Evolutionary conservation across 441 rosid genomes (phyloP).

Genomic region (Macaranga tanarius): DNA sequence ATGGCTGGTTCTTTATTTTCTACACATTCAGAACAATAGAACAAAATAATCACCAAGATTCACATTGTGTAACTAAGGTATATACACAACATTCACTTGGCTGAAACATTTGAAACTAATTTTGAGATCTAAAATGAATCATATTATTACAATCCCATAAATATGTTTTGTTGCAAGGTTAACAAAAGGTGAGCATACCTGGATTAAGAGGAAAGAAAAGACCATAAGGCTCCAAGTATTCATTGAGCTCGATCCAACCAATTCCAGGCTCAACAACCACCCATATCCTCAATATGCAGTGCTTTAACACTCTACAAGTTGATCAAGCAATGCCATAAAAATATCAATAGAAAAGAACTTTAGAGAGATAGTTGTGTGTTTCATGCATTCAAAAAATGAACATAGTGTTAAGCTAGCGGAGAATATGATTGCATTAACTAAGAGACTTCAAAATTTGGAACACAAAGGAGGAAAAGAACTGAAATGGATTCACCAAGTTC

Average conservation of each 20-base stretch:
- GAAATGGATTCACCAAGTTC: not conserved
- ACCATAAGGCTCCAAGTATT: conserved; percentile 82
- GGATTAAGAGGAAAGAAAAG: conserved; percentile 95
- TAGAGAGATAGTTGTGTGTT: not conserved
- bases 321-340: conserved; percentile 11
- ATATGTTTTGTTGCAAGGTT: not conserved
- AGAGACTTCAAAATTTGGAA: not conserved
- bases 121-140: not conserved
- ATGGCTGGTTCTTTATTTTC: not conserved
- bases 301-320: conserved; percentile 70
- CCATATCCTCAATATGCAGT: conserved; percentile 90
- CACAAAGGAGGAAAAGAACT: not conserved
- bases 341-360: conserved; percentile 12
- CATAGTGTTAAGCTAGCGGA: not conserved
- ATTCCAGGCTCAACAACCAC: conserved; percentile 97
- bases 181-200: conserved; percentile 41
- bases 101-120: not conserved
- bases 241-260: conserved; percentile 97
- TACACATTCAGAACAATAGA: not conserved
- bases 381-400: conserved; percentile 9
- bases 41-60: not conserved
- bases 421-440: conserved; percentile 4
- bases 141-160: not conserved
- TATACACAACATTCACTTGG: not conserved
- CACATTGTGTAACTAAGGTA: not conserved